Percentiles rank a stretch among this genome's conserved stretches.
Evolutionary conservation across 2,329 filamentous ascomycete genomes (phyloP).

Genomic region (Akanthomyces muscarius): DNA sequence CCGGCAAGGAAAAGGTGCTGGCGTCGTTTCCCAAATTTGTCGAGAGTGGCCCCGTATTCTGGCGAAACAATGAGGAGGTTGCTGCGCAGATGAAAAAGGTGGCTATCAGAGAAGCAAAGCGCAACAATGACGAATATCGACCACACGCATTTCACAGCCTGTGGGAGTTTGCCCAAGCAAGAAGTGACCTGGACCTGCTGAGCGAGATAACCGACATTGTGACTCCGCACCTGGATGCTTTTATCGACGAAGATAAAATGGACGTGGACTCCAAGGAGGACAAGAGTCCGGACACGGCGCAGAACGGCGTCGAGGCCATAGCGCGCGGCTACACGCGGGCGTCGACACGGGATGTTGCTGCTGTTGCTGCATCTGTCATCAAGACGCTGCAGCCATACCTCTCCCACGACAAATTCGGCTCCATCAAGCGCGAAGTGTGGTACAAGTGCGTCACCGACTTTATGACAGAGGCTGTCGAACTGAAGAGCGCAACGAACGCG

Average conservation of each 20-base stretch:
- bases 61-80: slow-evolving; percentile 48
- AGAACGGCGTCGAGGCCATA: slow-evolving; percentile 48
- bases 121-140: slow-evolving; percentile 82
- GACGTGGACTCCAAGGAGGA: slow-evolving; percentile 58
- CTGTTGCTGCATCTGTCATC: slow-evolving; percentile 39
- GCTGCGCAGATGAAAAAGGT: slow-evolving; percentile 73
- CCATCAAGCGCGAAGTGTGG: slow-evolving; percentile 48
- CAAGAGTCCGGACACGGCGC: slow-evolving; percentile 40
- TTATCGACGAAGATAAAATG: slow-evolving; percentile 60
- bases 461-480: slow-evolving; percentile 37
- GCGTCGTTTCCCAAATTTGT: slow-evolving; percentile 76
- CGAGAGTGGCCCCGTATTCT: slow-evolving; percentile 56
- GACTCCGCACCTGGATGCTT: slow-evolving; percentile 56
- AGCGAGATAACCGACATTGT: slow-evolving; percentile 63
- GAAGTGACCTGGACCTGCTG: slow-evolving; percentile 67
- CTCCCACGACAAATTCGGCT: slow-evolving; percentile 33
- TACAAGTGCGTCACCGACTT: slow-evolving; percentile 47
- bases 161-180: slow-evolving; percentile 65
- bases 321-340: slow-evolving; percentile 46
- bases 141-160: slow-evolving; percentile 69
- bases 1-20: slow-evolving; percentile 83
- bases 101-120: slow-evolving; percentile 78
- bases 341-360: slow-evolving; percentile 33
- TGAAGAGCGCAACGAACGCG: slow-evolving; percentile 21
- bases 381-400: slow-evolving; percentile 40